Evolutionary conservation across 129 eudicot species (phyloP), one percentile per base, ranked within the genome.

Genomic region (Scalesia atractyloides): DNA sequence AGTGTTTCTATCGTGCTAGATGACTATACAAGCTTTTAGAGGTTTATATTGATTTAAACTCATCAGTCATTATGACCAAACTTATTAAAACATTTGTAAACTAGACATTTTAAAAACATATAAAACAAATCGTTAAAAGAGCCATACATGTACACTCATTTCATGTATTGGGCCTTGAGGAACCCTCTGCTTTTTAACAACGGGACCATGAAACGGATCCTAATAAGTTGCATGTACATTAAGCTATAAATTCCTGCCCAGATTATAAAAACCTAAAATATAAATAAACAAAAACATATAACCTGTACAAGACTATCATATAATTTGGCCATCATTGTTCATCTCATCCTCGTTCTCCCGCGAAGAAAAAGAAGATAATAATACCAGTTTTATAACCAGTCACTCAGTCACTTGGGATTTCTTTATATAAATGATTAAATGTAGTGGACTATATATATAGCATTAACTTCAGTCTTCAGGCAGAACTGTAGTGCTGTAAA

Each of bases 241-340:
- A 57, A 20, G 20, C 64, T n/a, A 52, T 3, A 17, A 43, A 0
- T 19, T 39, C 46, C 24, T 69, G 60, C 54, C 48, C 53, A 71
- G 33, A 34, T 66, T 9, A 43, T 15, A 11, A 61, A n/a, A 36
- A 16, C 43, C 11, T 11, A 59, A 30, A 22, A 59, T 10, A 20
- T 39, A 18, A 14, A 9, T 5, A 16, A 63, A 16, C 22, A 63
- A 3, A 16, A 22, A 15, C 7, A 30, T 0, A 79, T 70, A 52
- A 71, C 74, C 80, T 84, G 73, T 80, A 84, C 87, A 84, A 44
- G 52, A 72, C 54, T 79, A 74, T 64, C 39, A 30, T 80, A 68
- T 41, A 69, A 49, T 43, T 60, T 37, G 13, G 19, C 16, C 17
- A 26, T 10, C 73, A 18, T 33, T 51, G 11, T 8, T 37, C 19